Evolutionary conservation across 331 rosid genomes (phyloP), one percentile per base, ranked within the genome.

Genomic region (Malus hybrid): DNA sequence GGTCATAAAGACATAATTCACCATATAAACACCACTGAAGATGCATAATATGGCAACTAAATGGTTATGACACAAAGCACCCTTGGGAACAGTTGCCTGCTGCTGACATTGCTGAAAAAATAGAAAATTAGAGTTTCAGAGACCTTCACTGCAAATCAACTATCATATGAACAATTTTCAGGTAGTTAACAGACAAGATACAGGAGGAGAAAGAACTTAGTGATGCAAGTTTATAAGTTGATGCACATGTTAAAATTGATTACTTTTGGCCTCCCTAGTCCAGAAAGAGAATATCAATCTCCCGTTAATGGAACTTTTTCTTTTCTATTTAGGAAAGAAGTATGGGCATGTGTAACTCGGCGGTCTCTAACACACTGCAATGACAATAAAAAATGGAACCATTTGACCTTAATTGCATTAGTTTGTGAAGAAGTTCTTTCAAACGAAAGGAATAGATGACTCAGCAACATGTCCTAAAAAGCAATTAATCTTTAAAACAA

Each of bases 11-110:
- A 83, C 84, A 84, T 80, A 87, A 82, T 88, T 93, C 77, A 88
- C 90, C 86, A 93, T 69, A 85, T 67, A 90, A 82, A 91, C 79
- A 69, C 96, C 89, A 85, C 96, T 87, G 79, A 91, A 93, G 83
- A 84, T 69, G 74, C 91, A 85, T 54, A 87, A 62, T 71, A 91
- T 88, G 72, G 96, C 91, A 76, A 84, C 80, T 79, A 93, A 83
- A 90, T 93, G 97, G 76, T 80, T 75, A 80, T 87, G 87, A 83
- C 91, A 93, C 88, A 86, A 70, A 33, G 88, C 84, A 78, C 85
- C 91, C 74, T 82, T 85, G 67, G 97, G 85, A 82, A 77, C 79
- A 76, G 80, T 80, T 65, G 82, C 66, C 5, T 86, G 88, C 67
- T 85, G 86, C 72, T 71, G 84, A 70, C 67, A 80, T 46, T 84